These are phyloP conservation scores for Aaosphaeria arxii DNA, from an alignment of 2,329 filamentous ascomycete species.

Conservation along the genomic window DNA sequence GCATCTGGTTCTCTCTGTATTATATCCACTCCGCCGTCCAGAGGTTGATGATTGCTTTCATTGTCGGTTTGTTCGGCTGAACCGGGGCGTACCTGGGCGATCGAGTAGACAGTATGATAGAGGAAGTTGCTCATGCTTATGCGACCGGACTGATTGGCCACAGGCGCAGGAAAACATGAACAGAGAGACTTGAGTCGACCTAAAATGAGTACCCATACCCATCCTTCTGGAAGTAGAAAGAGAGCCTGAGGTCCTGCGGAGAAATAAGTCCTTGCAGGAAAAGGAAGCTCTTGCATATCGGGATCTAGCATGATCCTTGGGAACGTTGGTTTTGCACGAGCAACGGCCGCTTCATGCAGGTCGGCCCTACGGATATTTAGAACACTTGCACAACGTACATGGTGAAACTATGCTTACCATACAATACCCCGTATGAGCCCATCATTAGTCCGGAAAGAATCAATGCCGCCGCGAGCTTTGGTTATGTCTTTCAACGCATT, in stretches of 20 bases:
- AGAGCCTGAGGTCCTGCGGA: slow-evolving; percentile 17
- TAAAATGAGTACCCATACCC: slow-evolving; percentile 24
- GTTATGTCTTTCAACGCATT: slow-evolving; percentile 20
- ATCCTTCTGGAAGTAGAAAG: slow-evolving; percentile 15
- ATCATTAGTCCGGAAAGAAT: slow-evolving; percentile 21
- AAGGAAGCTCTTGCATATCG: slow-evolving; percentile 14
- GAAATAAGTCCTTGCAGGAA: slow-evolving; percentile 16
- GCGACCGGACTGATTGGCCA: slow-evolving; percentile 9
- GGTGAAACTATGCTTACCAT: slow-evolving; percentile 8
- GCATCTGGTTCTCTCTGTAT: neutral
- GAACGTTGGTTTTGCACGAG: slow-evolving; percentile 16
- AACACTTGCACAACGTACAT: neutral
- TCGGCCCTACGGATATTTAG: slow-evolving; percentile 15
- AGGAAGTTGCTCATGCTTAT: slow-evolving; percentile 17
- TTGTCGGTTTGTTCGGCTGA: slow-evolving; percentile 14
- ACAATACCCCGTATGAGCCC: slow-evolving; percentile 19
- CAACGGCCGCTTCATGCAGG: slow-evolving; percentile 20
- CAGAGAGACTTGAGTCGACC: slow-evolving; percentile 21
- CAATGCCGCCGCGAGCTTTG: slow-evolving; percentile 16
- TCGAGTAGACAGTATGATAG: slow-evolving; percentile 18
- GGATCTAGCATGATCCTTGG: slow-evolving; percentile 14
- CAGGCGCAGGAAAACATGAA: slow-evolving; percentile 14
- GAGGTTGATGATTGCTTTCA: slow-evolving; percentile 3
- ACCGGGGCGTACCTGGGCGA: slow-evolving; percentile 17
- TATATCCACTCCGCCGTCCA: slow-evolving; percentile 1